Conservation (phyloP, 805 yeast species). For the Zygotorulaspora florentina region DNA sequence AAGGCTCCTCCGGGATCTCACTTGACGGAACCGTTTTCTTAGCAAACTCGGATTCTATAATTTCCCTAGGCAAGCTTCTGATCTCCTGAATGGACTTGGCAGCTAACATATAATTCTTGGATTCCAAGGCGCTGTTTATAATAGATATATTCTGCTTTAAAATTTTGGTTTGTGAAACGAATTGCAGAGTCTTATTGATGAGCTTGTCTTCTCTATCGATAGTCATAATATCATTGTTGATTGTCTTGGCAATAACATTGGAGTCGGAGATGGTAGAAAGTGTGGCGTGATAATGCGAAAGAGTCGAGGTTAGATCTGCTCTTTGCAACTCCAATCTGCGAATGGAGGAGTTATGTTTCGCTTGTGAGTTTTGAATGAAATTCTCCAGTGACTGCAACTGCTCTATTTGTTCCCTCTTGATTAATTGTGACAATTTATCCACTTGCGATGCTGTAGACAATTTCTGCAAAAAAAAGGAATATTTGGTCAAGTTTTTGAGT, state of each 20-base stretch:
- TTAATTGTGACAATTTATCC: conserved; percentile 22
- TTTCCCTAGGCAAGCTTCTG: conserved; percentile 47
- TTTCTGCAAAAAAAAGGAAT: conserved; percentile 25
- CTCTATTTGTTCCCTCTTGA: conserved; percentile 19
- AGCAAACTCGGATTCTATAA: conserved; percentile 65
- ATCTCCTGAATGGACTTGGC: conserved; percentile 61
- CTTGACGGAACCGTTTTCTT: conserved; percentile 78
- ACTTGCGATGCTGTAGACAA: conserved; percentile 32
- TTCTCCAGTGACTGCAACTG: conserved; percentile 16
- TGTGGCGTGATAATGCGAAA: conserved; percentile 53
- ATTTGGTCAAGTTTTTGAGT: conserved; percentile 28
- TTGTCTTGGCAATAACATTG: conserved; percentile 57
- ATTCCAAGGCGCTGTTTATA: conserved; percentile 64
- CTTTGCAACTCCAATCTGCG: conserved; percentile 54
- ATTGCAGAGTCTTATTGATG: conserved; percentile 56
- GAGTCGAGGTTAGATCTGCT: conserved; percentile 59
- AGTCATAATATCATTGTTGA: conserved; percentile 65
- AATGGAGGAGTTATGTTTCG: conserved; percentile 23
- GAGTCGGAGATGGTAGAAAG: conserved; percentile 54
- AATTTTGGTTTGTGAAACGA: conserved; percentile 61
- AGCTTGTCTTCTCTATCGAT: conserved; percentile 67
- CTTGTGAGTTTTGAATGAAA: conserved; percentile 23
- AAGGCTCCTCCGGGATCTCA: conserved; percentile 79
- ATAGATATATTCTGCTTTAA: conserved; percentile 62
- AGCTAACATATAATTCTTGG: conserved; percentile 63